These are phyloP conservation scores for Amyloporia xantha DNA, from an alignment of 768 basidiomycete species.

Conservation along the genomic window DNA sequence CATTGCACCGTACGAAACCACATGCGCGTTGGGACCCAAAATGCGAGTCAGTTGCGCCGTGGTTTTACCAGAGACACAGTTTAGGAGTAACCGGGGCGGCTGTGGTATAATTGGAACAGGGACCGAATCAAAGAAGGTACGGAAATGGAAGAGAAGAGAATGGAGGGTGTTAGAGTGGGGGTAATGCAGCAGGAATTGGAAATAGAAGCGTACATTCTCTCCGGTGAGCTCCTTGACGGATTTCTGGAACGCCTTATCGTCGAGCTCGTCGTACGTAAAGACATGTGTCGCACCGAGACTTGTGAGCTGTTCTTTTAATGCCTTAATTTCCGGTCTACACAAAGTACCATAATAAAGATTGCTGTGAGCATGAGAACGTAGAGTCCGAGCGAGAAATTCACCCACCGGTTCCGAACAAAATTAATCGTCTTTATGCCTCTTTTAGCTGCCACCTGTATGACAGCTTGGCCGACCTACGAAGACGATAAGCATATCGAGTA, in stretches of 20 bases:
- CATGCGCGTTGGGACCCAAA: conserved; percentile 59
- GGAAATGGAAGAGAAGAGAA: not conserved
- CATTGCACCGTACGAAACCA: conserved; percentile 90
- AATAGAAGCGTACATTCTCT: conserved; percentile 45
- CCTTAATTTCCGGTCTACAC: conserved; percentile 33
- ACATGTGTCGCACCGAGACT: conserved; percentile 71
- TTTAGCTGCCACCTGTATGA: conserved; percentile 78
- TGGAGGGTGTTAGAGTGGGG: not conserved
- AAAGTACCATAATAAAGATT: too few species aligned
- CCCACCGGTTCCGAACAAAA: conserved; percentile 65
- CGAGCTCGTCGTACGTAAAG: conserved; percentile 69
- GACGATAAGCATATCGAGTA: not conserved
- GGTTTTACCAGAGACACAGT: conserved; percentile 59
- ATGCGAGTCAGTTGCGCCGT: conserved; percentile 65
- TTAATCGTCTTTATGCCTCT: conserved; percentile 74
- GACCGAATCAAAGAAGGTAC: not conserved
- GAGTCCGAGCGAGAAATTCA: not conserved
- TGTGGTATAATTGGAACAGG: conserved; percentile 18
- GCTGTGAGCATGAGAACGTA: not conserved
- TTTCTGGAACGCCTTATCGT: conserved; percentile 45
- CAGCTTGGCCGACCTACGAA: conserved; percentile 69
- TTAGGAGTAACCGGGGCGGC: conserved; percentile 43
- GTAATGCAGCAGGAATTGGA: not conserved
- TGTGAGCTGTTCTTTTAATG: conserved; percentile 43
- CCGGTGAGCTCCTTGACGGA: conserved; percentile 59